phyloP scores from a whole-genome alignment of 352 stramenopile species.

The Phytophthora pseudosyringae region DNA sequence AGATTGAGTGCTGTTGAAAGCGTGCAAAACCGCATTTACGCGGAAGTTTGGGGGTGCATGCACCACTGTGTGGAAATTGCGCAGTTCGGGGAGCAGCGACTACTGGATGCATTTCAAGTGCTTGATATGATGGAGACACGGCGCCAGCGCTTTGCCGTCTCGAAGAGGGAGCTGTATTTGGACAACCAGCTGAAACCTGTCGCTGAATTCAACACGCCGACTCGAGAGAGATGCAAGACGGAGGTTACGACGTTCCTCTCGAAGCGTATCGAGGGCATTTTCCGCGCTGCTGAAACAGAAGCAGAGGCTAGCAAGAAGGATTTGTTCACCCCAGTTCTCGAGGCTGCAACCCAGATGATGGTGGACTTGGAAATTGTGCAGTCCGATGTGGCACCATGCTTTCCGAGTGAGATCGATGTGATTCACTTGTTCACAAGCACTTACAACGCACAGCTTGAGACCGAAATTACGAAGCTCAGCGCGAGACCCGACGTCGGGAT shows the following conservation, averaged over 20 bases:
- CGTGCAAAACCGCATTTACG: constrained; percentile 67
- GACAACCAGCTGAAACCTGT: constrained; percentile 66
- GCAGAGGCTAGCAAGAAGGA: constrained; percentile 58
- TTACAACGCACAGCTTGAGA: constrained; percentile 81
- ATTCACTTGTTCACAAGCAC: constrained; percentile 78
- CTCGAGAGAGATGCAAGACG: constrained; percentile 61
- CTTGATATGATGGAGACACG: constrained; percentile 80
- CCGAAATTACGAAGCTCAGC: constrained; percentile 69
- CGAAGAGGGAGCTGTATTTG: constrained; percentile 67
- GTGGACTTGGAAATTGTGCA: constrained; percentile 85
- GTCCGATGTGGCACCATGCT: constrained; percentile 71
- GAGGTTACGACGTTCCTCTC: constrained; percentile 68
- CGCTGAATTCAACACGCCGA: constrained; percentile 52
- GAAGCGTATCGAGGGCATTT: constrained; percentile 66
- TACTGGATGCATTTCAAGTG: constrained; percentile 74
- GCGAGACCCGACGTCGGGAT: constrained; percentile 68
- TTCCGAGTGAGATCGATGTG: constrained; percentile 80
- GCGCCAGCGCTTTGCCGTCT: constrained; percentile 52
- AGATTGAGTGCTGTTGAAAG: constrained; percentile 68
- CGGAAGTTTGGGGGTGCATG: constrained; percentile 81
- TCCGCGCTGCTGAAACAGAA: constrained; percentile 61
- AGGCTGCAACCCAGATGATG: constrained; percentile 75
- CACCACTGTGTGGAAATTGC: constrained; percentile 86
- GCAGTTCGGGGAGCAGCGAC: constrained; percentile 71
- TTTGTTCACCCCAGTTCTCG: constrained; percentile 63